Evolutionary conservation across 257 asterid genomes (phyloP).

Genomic region (Ilex aquifolium): DNA sequence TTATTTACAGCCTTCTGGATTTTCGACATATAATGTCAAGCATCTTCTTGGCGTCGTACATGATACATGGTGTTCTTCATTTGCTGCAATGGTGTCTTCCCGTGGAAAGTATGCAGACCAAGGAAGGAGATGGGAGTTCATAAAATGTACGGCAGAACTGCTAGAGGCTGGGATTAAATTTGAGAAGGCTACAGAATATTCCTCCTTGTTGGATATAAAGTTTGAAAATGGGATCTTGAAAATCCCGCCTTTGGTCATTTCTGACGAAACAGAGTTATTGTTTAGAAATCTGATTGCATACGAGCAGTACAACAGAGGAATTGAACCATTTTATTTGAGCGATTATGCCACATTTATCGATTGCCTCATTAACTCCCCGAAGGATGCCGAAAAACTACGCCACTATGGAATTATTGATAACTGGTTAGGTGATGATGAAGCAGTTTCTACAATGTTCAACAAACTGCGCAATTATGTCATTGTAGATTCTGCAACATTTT

Average conservation of each 20-base stretch:
- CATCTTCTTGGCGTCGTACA: conserved; percentile 20
- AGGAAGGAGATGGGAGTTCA: background rate
- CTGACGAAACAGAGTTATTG: conserved; percentile 8
- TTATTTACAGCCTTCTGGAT: background rate
- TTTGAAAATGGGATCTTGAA: background rate
- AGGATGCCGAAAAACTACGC: conserved; percentile 8
- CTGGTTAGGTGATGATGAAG: conserved; percentile 6
- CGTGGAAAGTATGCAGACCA: background rate
- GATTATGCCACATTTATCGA: conserved; percentile 4
- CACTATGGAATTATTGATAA: conserved; percentile 1
- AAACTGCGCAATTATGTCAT: background rate
- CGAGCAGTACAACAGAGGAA: background rate
- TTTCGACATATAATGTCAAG: background rate
- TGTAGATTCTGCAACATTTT: background rate
- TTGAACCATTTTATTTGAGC: background rate
- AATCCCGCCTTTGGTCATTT: background rate
- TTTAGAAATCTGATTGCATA: conserved; percentile 8
- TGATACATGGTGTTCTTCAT: background rate
- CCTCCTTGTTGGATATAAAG: background rate
- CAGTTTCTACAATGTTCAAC: background rate
- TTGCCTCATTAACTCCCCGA: conserved; percentile 8
- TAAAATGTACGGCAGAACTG: conserved; percentile 12
- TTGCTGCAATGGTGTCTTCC: background rate
- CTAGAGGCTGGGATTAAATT: conserved; percentile 12
- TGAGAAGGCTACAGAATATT: background rate